These are phyloP conservation scores for Cyclanthera cordifolia DNA, from an alignment of 306 rosid genomes.

Conservation along the genomic window DNA sequence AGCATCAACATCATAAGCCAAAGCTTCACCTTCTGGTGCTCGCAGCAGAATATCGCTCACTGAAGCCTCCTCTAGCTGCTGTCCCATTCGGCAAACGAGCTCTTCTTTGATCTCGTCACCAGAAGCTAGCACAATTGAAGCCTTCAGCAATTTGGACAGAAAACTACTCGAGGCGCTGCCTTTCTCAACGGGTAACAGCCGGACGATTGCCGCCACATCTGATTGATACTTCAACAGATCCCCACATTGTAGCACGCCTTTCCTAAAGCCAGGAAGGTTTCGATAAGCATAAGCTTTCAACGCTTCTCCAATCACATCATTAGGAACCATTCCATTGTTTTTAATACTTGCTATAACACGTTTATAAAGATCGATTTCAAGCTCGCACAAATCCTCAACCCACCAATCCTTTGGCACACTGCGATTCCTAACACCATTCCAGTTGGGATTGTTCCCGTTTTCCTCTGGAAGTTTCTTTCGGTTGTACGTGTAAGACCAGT, in stretches of 20 bases:
- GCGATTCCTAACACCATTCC: constrained; percentile 47
- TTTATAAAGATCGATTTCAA: constrained; percentile 67
- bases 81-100: constrained; percentile 63
- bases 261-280: constrained; percentile 68
- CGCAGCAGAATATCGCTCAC: constrained; percentile 60
- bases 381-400: constrained; percentile 94
- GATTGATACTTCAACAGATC: constrained; percentile 41
- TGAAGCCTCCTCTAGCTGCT: constrained; percentile 86
- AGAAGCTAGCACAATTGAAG: constrained; percentile 45
- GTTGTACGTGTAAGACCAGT: constrained; percentile 89
- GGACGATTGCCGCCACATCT: constrained; percentile 47
- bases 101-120: constrained; percentile 42
- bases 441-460: constrained; percentile 47
- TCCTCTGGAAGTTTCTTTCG: constrained; percentile 77
- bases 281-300: constrained; percentile 78
- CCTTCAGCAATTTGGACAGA: constrained; percentile 67
- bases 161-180: constrained; percentile 74
- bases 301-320: constrained; percentile 83
- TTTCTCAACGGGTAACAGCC: constrained; percentile 71
- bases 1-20: constrained; percentile 41
- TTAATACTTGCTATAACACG: constrained; percentile 49
- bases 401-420: constrained; percentile 93
- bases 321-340: constrained; percentile 32
- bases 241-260: constrained; percentile 53
- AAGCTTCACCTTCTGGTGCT: constrained; percentile 44